Base-by-base conservation (phyloP, 2,329 filamentous ascomycete species). In the Diplocarpon mali region DNA sequence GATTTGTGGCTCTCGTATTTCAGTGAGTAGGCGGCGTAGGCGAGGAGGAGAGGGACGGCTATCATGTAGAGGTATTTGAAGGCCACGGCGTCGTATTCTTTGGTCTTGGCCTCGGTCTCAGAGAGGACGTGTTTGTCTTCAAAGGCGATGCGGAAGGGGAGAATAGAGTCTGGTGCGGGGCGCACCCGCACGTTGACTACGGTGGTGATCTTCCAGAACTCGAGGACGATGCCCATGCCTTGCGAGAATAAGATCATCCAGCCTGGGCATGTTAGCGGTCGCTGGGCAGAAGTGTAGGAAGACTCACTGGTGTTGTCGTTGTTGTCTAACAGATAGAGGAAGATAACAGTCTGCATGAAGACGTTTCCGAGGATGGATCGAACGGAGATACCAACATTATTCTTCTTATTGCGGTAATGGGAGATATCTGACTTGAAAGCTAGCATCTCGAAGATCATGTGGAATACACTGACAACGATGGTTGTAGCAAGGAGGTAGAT, bases 351-450 rank as follows among this genome's bases (percentile, higher is more conserved):
- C 66, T 98, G 92, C 92, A 98, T 98, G 65, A 96, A 89, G 50
- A 96, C 89, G 60, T 96, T 98, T 62, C 86, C 88, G 46, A 98
- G 71, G 60, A 98, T 98, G 28, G 90, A 93, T 46, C 92, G 87
- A 48, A 98, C 84, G 1, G 89, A 95, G 37, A 95, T 94, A 52
- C 92, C 92, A 24, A 98, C 85, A 47, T 95, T 92, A 69, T 96
- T 93, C 73, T 98, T 98, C 82, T 98, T 98, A 72, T 96, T 95
- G 62, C 89, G 86, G 78, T 92, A 98, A 67, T 98, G 92, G 39
- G 88, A 80, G 62, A 98, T 95, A 62, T 98, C 92, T 62, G 84
- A 95, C 60, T 94, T 95, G 70, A 98, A 98, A 1, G 92, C 92
- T 29, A 98, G 76, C 60, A 85, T 89, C 67, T 98, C 92, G 52